Base-by-base conservation (phyloP, 2,329 filamentous ascomycete species). In the Gaeumannomyces tritici region DNA sequence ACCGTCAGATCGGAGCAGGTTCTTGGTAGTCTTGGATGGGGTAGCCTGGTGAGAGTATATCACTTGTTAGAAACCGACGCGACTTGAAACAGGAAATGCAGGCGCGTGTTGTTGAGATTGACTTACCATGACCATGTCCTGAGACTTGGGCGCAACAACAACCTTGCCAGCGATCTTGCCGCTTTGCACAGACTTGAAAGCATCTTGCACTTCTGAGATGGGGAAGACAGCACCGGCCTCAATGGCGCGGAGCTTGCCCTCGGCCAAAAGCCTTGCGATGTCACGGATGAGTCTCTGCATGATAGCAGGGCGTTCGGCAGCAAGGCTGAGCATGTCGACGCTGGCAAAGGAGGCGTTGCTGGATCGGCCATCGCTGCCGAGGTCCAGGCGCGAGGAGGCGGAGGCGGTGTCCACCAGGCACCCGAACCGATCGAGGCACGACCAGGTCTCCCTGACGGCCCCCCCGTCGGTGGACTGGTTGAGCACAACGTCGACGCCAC, bases 271-370 rank as follows among this genome's bases (percentile, higher is more conserved):
- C 12, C 69, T 68, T 54, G 75, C 72, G 6, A 80, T 72, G 21
- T 72, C 70, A 3, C 69, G 66, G 28, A 80, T 65, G 1, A 80
- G 67, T n/a, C 73, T 72, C 28, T 71, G 69, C 66, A 80, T 71
- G 2, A 77, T 66, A 65, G 73, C 74, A 11, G 78, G 78, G 31
- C 76, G 70, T 66, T 79, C 70, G 2, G 69, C 70, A 21, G 76
- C 73, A 5, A 83, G 67, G 1, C 75, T 70, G 47, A 79, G 74
- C 58, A 80, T 70, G 62, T 82, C 78, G 11, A 66, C 57, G 13
- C 55, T 60, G 54, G 75, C 72, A 65, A 79, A 80, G 42, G 75
- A 78, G 27, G 75, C 75, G 64, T 80, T 81, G 65, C 71, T 73
- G 33, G 12, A 18, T 68, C 68, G 47, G 77, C 76, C n/a, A 73